These are phyloP conservation scores for Skeletonema costatum DNA, from an alignment of 108 stramenopile species.

Conservation along the genomic window DNA sequence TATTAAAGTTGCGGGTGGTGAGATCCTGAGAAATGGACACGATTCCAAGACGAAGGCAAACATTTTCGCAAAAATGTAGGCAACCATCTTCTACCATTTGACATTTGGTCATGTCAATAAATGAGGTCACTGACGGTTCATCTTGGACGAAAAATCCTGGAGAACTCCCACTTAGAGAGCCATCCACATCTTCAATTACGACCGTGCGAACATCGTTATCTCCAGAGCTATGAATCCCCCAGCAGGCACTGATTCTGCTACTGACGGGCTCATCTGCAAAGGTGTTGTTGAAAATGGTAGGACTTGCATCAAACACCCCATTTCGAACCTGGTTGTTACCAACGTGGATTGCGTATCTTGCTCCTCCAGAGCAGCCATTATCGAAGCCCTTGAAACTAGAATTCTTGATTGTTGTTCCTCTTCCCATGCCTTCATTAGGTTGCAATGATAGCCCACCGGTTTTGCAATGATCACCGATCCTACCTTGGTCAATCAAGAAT, in stretches of 20 bases:
- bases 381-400: conserved; percentile 8
- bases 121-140: background rate
- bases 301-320: conserved; percentile 10
- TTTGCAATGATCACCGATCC: background rate
- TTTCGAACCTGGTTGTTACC: conserved; percentile 14
- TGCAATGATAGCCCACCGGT: conserved; percentile 9
- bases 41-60: conserved; percentile 1
- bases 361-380: conserved; percentile 8
- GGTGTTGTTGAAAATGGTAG: conserved; percentile 11
- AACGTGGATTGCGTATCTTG: background rate
- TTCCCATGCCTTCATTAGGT: conserved; percentile 11
- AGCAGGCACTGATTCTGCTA: conserved; percentile 6
- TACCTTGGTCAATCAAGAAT: conserved; percentile 13
- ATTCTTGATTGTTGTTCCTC: conserved; percentile 8
- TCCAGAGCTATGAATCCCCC: conserved; percentile 1
- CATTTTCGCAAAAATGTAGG: background rate
- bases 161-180: background rate
- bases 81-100: background rate
- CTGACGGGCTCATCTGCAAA: conserved; percentile 3
- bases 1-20: background rate
- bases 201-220: conserved; percentile 3
- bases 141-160: conserved; percentile 16
- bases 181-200: conserved; percentile 16
- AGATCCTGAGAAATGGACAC: background rate
- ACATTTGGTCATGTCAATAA: background rate